phyloP scores from a whole-genome alignment of 805 yeast species.

The Suhomyces tanzawaensis region DNA sequence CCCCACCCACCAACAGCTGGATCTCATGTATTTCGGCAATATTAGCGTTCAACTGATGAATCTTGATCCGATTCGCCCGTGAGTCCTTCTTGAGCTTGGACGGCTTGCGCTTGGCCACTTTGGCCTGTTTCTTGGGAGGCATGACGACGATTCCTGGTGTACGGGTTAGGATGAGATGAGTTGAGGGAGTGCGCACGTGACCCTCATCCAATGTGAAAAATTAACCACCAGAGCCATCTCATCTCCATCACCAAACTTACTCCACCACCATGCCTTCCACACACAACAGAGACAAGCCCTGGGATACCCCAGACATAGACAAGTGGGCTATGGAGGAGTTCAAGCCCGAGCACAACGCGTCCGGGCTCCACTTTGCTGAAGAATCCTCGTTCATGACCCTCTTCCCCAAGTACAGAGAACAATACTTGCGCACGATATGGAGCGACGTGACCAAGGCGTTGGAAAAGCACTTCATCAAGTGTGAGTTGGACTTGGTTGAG shows the following conservation, averaged over 20 bases:
- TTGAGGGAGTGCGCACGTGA: too few species aligned
- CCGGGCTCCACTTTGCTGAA: slow-evolving; percentile 89
- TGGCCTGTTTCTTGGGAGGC: slow-evolving; percentile 1
- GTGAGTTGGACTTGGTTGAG: slow-evolving; percentile 86
- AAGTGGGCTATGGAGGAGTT: slow-evolving; percentile 91
- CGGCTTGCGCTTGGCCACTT: slow-evolving; percentile 2
- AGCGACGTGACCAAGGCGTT: slow-evolving; percentile 84
- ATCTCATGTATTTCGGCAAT: slow-evolving; percentile 21
- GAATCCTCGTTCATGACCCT: slow-evolving; percentile 93
- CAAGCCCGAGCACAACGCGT: slow-evolving; percentile 81
- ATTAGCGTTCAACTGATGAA: slow-evolving; percentile 35
- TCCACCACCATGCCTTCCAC: slow-evolving; percentile 72
- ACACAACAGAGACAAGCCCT: slow-evolving; percentile 92
- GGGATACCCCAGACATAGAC: slow-evolving; percentile 95
- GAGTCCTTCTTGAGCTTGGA: slow-evolving; percentile 8
- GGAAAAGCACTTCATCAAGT: slow-evolving; percentile 71
- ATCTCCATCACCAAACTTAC: slow-evolving; percentile 1
- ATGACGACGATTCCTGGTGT: too few species aligned
- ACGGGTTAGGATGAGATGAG: too few species aligned
- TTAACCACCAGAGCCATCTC: not conserved
- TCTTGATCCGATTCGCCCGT: slow-evolving; percentile 9
- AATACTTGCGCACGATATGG: slow-evolving; percentile 86
- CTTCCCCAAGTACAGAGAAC: slow-evolving; percentile 95
- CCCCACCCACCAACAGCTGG: slow-evolving; percentile 14
- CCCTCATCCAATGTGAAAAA: slow-evolving; percentile 1